Percentiles rank a stretch among this genome's conserved stretches.
Evolutionary conservation across 345 rosid species (phyloP).

Genomic region (Aquilaria sinensis): DNA sequence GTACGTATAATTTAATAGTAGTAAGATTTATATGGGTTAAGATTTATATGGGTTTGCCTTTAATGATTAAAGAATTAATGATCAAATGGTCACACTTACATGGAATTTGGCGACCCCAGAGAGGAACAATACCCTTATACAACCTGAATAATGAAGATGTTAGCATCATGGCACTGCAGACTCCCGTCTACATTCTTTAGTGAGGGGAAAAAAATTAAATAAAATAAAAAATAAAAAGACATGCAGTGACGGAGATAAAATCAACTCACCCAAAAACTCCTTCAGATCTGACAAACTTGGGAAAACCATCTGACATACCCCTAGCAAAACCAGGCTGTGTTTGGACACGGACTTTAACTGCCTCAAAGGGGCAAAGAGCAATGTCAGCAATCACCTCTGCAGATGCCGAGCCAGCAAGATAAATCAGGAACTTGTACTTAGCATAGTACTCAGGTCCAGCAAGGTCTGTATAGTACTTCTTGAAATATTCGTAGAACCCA

Average conservation of each 20-base stretch:
- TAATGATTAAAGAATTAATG: no score
- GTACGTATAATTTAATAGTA: not conserved
- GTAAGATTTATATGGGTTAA: no score
- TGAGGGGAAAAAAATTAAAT: no score
- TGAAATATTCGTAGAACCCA: constrained; percentile 69
- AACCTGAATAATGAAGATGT: constrained; percentile 34
- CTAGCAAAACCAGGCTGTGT: constrained; percentile 63
- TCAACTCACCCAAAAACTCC: constrained; percentile 8
- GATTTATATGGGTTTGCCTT: not conserved
- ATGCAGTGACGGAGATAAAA: not conserved
- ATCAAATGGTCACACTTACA: constrained; percentile 38
- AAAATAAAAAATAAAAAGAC: not conserved
- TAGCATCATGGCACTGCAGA: not conserved
- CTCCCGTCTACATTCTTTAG: no score
- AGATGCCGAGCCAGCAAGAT: constrained; percentile 77
- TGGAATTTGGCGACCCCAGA: constrained; percentile 97
- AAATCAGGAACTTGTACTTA: constrained; percentile 68
- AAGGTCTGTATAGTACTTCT: constrained; percentile 52
- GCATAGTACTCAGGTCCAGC: constrained; percentile 52
- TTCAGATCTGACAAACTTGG: constrained; percentile 47
- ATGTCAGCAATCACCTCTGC: constrained; percentile 51
- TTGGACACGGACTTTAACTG: constrained; percentile 57
- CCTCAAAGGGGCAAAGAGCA: constrained; percentile 56
- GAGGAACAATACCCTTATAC: constrained; percentile 87
- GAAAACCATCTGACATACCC: constrained; percentile 47